Conservation (phyloP, 352 stramenopile species). For the Phytopythium cucurbitacearum region DNA sequence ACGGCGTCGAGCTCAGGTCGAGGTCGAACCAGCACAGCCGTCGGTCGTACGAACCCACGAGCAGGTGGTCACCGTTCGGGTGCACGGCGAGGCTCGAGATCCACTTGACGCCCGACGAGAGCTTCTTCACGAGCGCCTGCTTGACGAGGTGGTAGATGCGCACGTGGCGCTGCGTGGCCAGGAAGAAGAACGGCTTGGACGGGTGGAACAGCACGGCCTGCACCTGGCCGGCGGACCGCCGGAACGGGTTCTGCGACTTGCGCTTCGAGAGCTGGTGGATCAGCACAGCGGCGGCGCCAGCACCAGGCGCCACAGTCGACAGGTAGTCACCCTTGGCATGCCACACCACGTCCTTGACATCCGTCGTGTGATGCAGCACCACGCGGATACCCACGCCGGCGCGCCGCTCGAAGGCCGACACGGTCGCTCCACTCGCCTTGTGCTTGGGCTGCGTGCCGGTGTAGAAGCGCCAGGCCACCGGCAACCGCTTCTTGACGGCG, state of each 20-base stretch:
- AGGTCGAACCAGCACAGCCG: constrained; percentile 99
- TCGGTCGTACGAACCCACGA: constrained; percentile 97
- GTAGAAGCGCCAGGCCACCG: constrained; percentile 89
- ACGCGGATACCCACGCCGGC: constrained; percentile 79
- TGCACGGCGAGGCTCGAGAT: constrained; percentile 99
- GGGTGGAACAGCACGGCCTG: constrained; percentile 98
- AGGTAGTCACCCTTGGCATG: constrained; percentile 99
- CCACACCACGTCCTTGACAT: constrained; percentile 94
- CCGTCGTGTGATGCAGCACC: constrained; percentile 83
- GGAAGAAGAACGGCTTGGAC: constrained; percentile 99
- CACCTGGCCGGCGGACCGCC: constrained; percentile 91
- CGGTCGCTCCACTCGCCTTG: constrained; percentile 42
- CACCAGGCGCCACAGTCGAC: constrained; percentile 90
- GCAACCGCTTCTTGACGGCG: constrained; percentile 86
- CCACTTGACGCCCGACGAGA: constrained; percentile 98
- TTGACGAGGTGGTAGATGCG: constrained; percentile 99
- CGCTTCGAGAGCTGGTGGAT: constrained; percentile 99
- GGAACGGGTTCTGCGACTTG: constrained; percentile 96
- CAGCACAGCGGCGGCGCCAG: constrained; percentile 89
- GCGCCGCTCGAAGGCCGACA: constrained; percentile 71
- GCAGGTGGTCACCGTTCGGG: constrained; percentile 97
- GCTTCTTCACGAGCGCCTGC: constrained; percentile 96
- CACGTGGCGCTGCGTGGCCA: constrained; percentile 98
- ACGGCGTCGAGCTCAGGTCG: constrained; percentile 96
- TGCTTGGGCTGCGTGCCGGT: constrained; percentile 75